Evolutionary conservation across 257 asterid genomes (phyloP), one percentile per base, ranked within the genome.

Genomic region (Penstemon davidsonii): DNA sequence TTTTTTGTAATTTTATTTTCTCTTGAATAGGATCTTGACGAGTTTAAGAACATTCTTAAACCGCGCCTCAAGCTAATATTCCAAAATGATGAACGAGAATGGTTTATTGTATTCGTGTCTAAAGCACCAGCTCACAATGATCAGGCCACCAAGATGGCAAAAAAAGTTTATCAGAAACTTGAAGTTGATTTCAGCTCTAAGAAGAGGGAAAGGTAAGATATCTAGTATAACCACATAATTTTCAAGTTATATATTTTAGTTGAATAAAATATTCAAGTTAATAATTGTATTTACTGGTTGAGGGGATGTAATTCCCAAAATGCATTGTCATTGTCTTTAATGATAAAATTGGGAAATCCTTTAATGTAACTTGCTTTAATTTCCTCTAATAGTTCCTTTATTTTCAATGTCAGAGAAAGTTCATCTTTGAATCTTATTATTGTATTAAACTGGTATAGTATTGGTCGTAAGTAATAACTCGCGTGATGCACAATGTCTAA

Each of bases 161-260:
- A 94, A 79, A 94, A 87, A 76, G 98, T 94, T 52, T 91, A 87
- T 76, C 93, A 95, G 62, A 91, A 76, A 85, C 73, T 94, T 81
- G 98, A 94, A 86, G 98, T 87, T 73, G 99, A 94, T 80, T 94
- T 94, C 83, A 91, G 88, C 85, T 77, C 98, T 55, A 94, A 94
- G 87, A 94, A 91, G 82, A 87, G 96, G 84, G 99, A 94, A 83
- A 87, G 96, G 99, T 94, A 77, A 63, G 72, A 61, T 57, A 63
- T 52, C 69, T 18, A 33, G 43, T 62, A 55, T 51, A 44, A 67
- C 64, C 62, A 46, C 62, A 55, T 72, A 38, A 37, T 41, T 60
- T 58, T 53, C 45, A 25, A 18, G 57, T 64, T 58, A 33, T 55
- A 45, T 60, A 39, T 50, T 70, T 60, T 66, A 19, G 44, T 62